Percentiles rank a stretch among this genome's conserved stretches.
These are phyloP conservation scores for Periconia sp. DNA, from an alignment of 2,329 filamentous ascomycete species.

Conservation along the genomic window DNA sequence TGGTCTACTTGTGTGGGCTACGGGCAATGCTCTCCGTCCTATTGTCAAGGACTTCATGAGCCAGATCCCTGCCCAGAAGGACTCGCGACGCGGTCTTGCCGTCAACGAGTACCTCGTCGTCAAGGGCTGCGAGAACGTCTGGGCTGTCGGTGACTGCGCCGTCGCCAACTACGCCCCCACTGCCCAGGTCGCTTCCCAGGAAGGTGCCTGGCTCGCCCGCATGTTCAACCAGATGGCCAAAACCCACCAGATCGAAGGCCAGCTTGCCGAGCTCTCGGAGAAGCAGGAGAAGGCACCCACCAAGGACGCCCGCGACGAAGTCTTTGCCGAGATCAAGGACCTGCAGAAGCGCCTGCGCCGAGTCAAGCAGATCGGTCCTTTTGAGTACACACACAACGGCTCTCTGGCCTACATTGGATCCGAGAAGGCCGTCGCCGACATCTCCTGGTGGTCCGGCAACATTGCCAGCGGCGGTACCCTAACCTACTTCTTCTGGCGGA, in stretches of 20 bases:
- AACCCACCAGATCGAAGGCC: slow-evolving; percentile 79
- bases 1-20: slow-evolving; percentile 97
- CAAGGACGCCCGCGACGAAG: slow-evolving; percentile 62
- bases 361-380: slow-evolving; percentile 94
- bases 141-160: slow-evolving; percentile 97
- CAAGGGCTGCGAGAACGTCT: slow-evolving; percentile 95
- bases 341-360: slow-evolving; percentile 86
- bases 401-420: slow-evolving; percentile 97
- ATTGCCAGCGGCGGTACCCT: slow-evolving; percentile 90
- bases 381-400: slow-evolving; percentile 98
- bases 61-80: slow-evolving; percentile 92
- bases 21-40: slow-evolving; percentile 90
- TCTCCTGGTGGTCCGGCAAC: slow-evolving; percentile 97
- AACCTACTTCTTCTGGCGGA: slow-evolving; percentile 98
- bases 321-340: slow-evolving; percentile 79
- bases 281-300: slow-evolving; percentile 70
- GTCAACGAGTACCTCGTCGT: slow-evolving; percentile 99
- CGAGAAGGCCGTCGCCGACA: slow-evolving; percentile 96
- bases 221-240: slow-evolving; percentile 99
- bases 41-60: slow-evolving; percentile 90
- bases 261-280: slow-evolving; percentile 72
- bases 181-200: slow-evolving; percentile 93
- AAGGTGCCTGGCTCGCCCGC: slow-evolving; percentile 91
- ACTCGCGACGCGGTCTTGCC: slow-evolving; percentile 90
- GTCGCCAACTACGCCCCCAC: slow-evolving; percentile 97